A percentile compares a stretch with the other conserved stretches of the same genome.
These are phyloP conservation scores for Clarkia xantiana DNA, from an alignment of 345 rosid species.

Conservation along the genomic window DNA sequence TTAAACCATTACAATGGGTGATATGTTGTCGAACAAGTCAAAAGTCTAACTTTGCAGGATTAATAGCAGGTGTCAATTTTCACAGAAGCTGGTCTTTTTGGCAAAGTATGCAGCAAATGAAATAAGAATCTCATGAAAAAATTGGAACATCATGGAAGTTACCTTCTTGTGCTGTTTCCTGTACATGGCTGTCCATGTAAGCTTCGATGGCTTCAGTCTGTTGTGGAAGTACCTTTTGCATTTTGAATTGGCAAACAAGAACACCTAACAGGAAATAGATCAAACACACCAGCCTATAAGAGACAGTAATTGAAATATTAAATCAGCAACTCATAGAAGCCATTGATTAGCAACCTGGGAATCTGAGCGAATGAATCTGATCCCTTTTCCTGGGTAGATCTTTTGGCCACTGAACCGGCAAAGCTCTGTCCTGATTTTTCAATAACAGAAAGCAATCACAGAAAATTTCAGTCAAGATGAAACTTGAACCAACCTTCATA, in stretches of 20 bases:
- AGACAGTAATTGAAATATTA: too few species aligned
- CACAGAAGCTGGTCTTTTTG: too few species aligned
- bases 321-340: too few species aligned
- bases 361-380: slow-evolving; percentile 55
- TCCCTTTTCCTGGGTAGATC: slow-evolving; percentile 59
- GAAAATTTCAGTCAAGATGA: too few species aligned
- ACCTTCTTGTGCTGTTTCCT: slow-evolving; percentile 72
- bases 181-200: slow-evolving; percentile 70
- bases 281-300: too few species aligned
- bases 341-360: slow-evolving; percentile 31
- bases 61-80: too few species aligned
- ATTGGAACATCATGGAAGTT: background rate
- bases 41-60: too few species aligned
- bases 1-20: too few species aligned
- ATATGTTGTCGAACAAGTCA: too few species aligned
- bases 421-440: slow-evolving; percentile 33
- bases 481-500: too few species aligned
- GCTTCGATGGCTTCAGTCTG: slow-evolving; percentile 84
- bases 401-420: slow-evolving; percentile 64
- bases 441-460: too few species aligned
- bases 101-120: background rate
- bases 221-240: slow-evolving; percentile 93
- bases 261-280: slow-evolving; percentile 31
- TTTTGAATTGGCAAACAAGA: slow-evolving; percentile 73
- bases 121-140: background rate